Evolutionary conservation across 192 early-diverging fungal genomes (phyloP), one percentile per base, ranked within the genome.

Genomic region (Rhizophlyctis rosea): DNA sequence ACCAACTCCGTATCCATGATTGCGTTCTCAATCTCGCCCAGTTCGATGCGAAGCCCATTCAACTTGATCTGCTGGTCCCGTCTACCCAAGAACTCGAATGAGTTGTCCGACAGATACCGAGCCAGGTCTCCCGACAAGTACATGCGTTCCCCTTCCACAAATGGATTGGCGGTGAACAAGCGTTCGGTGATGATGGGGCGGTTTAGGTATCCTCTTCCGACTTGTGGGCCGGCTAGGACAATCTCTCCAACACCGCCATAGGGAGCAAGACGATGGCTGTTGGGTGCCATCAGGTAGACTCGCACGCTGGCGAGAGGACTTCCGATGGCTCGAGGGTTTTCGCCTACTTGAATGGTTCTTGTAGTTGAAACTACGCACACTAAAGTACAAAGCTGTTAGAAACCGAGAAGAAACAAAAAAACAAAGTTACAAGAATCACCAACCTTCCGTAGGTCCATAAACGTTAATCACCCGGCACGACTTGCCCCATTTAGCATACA

Each of bases 261-360:
- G 28, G 28, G 54, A 47, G 25, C 77, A 34, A 29, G 62, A 68
- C 36, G 73, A 65, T 44, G 71, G 66, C 66, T 18, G n/a, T 35
- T 23, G 47, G 66, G n/a, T n/a, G n/a, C 64, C 4, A 67, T 4
- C 16, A 67, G 4, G 30, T 50, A 67, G 11, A 7, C 23, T 9
- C 7, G 3, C 11, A 57, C 62, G 3, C 9, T 24, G 13, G 30
- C 3, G 52, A 47, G 56, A 24, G 67, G 67, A 21, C 35, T 24
- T 4, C 67, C 67, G 47, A 65, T 67, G 3, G 54, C 9, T 24
- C 36, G 27, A 35, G 53, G 51, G 5, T 65, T 62, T 3, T 4
- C 28, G 23, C 61, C 63, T n/a, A n/a, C 49, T 32, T 27, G 5
- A 21, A 34, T 52, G n/a, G n/a, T 50, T 23, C 18, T 50, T n/a